These are phyloP conservation scores for Taphrina wiesneri DNA, from an alignment of 1,139 yeast species.

Conservation along the genomic window DNA sequence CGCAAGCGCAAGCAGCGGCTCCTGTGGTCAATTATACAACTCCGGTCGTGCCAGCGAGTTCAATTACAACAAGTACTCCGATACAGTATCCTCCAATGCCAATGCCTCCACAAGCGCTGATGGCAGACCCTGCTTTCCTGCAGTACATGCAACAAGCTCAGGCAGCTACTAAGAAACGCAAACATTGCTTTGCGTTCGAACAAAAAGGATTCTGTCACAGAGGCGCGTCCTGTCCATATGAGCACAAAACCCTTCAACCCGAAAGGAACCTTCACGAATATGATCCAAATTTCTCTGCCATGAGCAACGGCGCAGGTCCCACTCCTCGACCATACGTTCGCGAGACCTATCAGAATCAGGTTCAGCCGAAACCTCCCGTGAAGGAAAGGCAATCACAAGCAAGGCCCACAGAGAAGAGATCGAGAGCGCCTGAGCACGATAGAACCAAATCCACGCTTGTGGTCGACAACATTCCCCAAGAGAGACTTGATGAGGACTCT, in stretches of 20 bases:
- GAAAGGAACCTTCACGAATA: slow-evolving; percentile 5
- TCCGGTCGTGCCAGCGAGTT: background rate
- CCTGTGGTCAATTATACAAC: background rate
- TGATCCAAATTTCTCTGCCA: slow-evolving; percentile 37
- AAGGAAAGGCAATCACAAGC: background rate
- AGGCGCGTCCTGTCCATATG: slow-evolving; percentile 42
- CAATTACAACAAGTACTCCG: background rate
- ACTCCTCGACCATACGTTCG: slow-evolving; percentile 1
- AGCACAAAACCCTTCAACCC: slow-evolving; percentile 34
- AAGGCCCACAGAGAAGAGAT: background rate
- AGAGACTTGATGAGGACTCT: slow-evolving; percentile 47
- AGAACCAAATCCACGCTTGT: slow-evolving; percentile 44
- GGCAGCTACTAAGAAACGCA: slow-evolving; percentile 9
- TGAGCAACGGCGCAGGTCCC: slow-evolving; percentile 4
- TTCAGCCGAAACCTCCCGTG: background rate
- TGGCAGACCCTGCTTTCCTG: background rate
- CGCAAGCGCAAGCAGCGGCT: background rate
- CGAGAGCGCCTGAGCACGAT: slow-evolving; percentile 36
- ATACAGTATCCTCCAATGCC: slow-evolving; percentile 12
- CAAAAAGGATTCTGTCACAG: slow-evolving; percentile 41
- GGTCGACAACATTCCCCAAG: slow-evolving; percentile 52
- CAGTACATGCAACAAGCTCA: slow-evolving; percentile 1
- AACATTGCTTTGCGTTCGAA: slow-evolving; percentile 33
- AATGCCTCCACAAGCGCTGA: slow-evolving; percentile 6
- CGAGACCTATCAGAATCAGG: background rate